Evolutionary conservation across 1,284 basidiomycete species (phyloP), one percentile per base, ranked within the genome.

Genomic region (Farysia itapuensis): DNA sequence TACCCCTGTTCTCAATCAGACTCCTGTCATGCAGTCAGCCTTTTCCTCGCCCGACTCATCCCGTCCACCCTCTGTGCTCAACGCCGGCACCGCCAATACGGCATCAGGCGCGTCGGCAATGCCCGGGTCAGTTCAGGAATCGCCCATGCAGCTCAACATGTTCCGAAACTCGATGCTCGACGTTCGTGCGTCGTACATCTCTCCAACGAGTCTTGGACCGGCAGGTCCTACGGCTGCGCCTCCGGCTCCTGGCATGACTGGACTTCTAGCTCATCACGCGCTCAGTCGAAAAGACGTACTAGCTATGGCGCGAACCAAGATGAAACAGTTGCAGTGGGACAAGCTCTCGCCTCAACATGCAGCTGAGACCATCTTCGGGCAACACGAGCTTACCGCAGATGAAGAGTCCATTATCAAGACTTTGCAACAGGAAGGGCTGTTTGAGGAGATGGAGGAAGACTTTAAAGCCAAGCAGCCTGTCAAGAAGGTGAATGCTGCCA

Each of bases 321-420:
- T 97, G 89, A 97, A 97, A 78, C 92, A 97, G 78, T 81, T 98
- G 36, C 94, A 98, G 74, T 98, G 95, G 94, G 94, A 98, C 77
- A 98, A 97, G 76, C 66, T 76, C 7, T 65, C 69, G 19, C 64
- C 74, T 3, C 70, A 74, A 33, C 74, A 76, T 41, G 74, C 74
- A 1, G 70, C 72, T 12, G 71, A 70, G 41, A 76, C 74, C 18
- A 63, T 76, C 28, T 76, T 73, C 63, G 72, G 67, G 11, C 48
- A 65, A 39, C 50, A 57, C 18, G 41, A 54, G 29, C 25, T 63
- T 18, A 54, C 50, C 12, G 51, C 46, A 8, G 58, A 65, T 26
- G 74, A 76, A 38, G 46, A 49, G 40, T 14, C 39, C 22, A 32
- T 75, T 18, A 59, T 66, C 32, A 45, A 51, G 36, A 35, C 51